Conservation (phyloP, 2,329 filamentous ascomycete genomes). For the Colletotrichum tanaceti region DNA sequence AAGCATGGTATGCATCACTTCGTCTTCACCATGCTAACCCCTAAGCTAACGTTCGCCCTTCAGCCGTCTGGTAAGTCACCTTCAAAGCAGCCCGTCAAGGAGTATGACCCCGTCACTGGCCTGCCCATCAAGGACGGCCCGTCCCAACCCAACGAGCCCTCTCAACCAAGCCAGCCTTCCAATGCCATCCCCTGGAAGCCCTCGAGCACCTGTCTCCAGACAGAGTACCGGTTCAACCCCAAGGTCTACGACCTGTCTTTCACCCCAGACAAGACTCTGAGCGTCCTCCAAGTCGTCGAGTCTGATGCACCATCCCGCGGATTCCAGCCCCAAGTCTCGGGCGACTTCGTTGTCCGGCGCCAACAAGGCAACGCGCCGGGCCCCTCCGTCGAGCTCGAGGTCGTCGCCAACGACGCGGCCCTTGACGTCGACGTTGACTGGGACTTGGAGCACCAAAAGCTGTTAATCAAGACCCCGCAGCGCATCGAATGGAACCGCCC, state of each 20-base stretch:
- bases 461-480: conserved; percentile 55
- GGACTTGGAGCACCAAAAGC: conserved; percentile 50
- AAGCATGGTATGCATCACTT: conserved; percentile 48
- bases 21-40: background rate
- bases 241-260: conserved; percentile 50
- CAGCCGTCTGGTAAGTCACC: conserved; percentile 19
- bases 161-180: conserved; percentile 12
- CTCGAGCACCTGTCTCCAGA: conserved; percentile 18
- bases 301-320: conserved; percentile 42
- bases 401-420: conserved; percentile 57
- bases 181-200: conserved; percentile 29
- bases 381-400: conserved; percentile 57
- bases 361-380: conserved; percentile 47
- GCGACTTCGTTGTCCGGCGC: conserved; percentile 59
- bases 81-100: conserved; percentile 26
- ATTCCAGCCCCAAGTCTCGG: conserved; percentile 54
- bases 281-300: conserved; percentile 54
- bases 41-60: background rate
- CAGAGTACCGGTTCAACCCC: conserved; percentile 46
- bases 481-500: conserved; percentile 46
- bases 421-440: conserved; percentile 51
- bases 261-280: conserved; percentile 50
- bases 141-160: conserved; percentile 7
- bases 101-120: conserved; percentile 33
- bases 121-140: conserved; percentile 35